These are phyloP conservation scores for barrel medic (Medicago truncatula) DNA, from an alignment of 306 rosid genomes.

Conservation along the genomic window DNA sequence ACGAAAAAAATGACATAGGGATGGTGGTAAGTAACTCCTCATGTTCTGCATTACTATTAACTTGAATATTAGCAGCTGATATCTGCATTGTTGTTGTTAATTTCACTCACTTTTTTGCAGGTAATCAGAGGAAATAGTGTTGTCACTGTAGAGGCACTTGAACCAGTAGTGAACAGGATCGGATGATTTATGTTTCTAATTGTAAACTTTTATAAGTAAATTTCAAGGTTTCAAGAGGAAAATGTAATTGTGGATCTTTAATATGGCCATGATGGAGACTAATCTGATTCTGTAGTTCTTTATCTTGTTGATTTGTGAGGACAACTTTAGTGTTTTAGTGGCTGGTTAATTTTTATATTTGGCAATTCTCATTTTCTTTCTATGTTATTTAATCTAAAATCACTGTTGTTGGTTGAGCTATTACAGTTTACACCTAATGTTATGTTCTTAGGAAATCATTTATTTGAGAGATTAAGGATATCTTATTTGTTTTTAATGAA, in stretches of 20 bases:
- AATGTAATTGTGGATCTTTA: slow-evolving; percentile 43
- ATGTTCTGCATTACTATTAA: not conserved
- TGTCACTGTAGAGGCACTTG: slow-evolving; percentile 96
- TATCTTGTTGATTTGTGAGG: not conserved
- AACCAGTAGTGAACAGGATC: slow-evolving; percentile 81
- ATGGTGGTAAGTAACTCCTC: slow-evolving; percentile 81
- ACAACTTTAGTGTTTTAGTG: not conserved
- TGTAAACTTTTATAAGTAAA: slow-evolving; percentile 4
- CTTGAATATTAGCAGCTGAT: not conserved
- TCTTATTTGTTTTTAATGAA: no score
- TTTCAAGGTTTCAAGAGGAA: slow-evolving; percentile 1
- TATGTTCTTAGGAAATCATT: no score
- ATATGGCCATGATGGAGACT: not conserved
- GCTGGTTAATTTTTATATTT: not conserved
- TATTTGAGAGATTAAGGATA: no score
- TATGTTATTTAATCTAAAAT: not conserved
- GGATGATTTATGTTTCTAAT: slow-evolving; percentile 29
- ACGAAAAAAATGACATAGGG: slow-evolving; percentile 86
- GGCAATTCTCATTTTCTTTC: not conserved
- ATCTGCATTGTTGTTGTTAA: no score
- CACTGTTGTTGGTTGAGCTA: not conserved
- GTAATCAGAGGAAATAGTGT: slow-evolving; percentile 95
- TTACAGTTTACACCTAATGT: no score
- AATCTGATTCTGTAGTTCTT: not conserved
- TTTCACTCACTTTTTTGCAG: slow-evolving; percentile 53